Evolutionary conservation across 768 basidiomycete genomes (phyloP).

Genomic region (Kwoniella sp.): DNA sequence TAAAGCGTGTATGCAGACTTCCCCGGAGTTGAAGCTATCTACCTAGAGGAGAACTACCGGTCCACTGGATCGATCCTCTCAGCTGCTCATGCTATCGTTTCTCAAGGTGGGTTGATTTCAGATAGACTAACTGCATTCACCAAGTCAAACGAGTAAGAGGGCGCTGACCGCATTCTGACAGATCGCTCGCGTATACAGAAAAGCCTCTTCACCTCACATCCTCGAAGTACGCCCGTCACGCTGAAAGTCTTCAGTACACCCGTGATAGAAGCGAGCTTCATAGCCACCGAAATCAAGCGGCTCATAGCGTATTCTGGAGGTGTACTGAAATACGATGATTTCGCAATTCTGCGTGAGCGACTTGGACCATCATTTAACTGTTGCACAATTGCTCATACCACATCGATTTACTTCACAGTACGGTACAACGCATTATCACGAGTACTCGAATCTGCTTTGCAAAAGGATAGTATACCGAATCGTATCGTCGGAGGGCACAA

Average conservation of each 20-base stretch:
- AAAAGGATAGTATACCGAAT: conserved; percentile 76
- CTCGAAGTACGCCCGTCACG: conserved; percentile 65
- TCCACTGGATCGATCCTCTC: conserved; percentile 76
- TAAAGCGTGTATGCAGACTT: conserved; percentile 62
- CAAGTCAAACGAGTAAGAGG: not conserved
- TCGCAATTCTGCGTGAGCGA: conserved; percentile 78
- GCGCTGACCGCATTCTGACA: conserved; percentile 47
- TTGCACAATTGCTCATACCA: not conserved
- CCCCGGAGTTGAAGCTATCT: conserved; percentile 66
- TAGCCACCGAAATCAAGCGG: conserved; percentile 77
- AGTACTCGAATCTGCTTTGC: conserved; percentile 72
- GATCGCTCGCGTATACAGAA: conserved; percentile 77
- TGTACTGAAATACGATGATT: conserved; percentile 71
- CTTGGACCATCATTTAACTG: not conserved
- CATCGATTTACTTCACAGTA: conserved; percentile 61
- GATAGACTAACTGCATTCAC: not conserved
- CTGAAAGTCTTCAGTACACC: conserved; percentile 60
- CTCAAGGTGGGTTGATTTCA: conserved; percentile 64
- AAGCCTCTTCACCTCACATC: conserved; percentile 70
- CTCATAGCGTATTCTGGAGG: conserved; percentile 75
- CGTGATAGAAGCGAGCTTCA: conserved; percentile 68
- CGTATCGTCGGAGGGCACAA: conserved; percentile 76
- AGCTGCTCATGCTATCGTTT: conserved; percentile 74
- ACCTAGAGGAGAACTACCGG: conserved; percentile 83
- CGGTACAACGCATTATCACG: conserved; percentile 80